Evolutionary conservation across 192 early-diverging fungal species (phyloP), one percentile per base, ranked within the genome.

Genomic region (Entomortierella chlamydospora): DNA sequence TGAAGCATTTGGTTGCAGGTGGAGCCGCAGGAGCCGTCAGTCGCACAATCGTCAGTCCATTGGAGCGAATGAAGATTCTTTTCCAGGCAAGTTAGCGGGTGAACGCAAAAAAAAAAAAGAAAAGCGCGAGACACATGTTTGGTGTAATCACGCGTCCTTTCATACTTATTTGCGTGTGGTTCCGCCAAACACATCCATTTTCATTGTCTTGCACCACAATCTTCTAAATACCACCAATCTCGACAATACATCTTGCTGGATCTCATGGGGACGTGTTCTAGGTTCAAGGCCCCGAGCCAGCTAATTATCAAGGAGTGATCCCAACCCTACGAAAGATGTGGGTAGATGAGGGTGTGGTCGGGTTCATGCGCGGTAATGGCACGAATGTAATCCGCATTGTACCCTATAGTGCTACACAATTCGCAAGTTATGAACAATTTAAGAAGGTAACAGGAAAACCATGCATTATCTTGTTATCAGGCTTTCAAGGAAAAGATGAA

Each of bases 61-160:
- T 94, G 37, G 93, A 94, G 74, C 87, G 93, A 57, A 94, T 93
- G 89, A 94, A 94, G 83, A 94, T 94, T 68, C 82, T 94, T 57
- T 94, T 94, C 81, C 93, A 94, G 88, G 90, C 89, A 82, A 68
- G 82, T 61, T 10, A 15, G 18, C 41, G 11, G 1, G 33, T 6
- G 42, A 23, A 28, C 6, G 20, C 37, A 10, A 7, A n/a, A 42
- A 9, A 39, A 37, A n/a, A 31, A 57, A 29, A 18, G 18, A 23
- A 55, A 55, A 55, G 60, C 31, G 25, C n/a, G 61, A 43, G 15
- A 5, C 47, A 62, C 30, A 28, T 50, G 61, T 50, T 41, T 33
- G 31, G 17, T 58, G 33, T 20, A 39, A 58, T 58, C 57, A 45
- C 28, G 25, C 45, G 15, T 17, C 45, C 15, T 54, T 54, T 54